These are phyloP conservation scores for Boletus sp. DNA, from an alignment of 1,284 basidiomycete species.

Conservation along the genomic window DNA sequence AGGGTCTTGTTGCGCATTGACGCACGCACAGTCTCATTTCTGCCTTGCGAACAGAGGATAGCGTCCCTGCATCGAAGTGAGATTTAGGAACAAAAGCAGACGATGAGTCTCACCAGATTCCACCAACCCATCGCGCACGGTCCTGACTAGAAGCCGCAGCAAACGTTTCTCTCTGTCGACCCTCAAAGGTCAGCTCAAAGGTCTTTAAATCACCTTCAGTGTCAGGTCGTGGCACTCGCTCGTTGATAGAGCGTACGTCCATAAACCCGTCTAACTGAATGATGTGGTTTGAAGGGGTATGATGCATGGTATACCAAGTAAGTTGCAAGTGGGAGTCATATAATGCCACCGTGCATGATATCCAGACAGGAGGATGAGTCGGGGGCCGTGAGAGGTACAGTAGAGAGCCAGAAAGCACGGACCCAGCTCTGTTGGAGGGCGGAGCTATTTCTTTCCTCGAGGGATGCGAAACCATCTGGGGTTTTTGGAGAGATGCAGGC, in stretches of 20 bases:
- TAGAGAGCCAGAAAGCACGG: constrained; percentile 39
- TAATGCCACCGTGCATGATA: constrained; percentile 47
- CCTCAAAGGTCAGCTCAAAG: constrained; percentile 62
- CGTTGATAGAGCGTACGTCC: constrained; percentile 59
- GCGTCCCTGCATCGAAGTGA: constrained; percentile 47
- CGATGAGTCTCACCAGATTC: constrained; percentile 52
- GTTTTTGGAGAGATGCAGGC: constrained; percentile 1
- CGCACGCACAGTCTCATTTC: background rate
- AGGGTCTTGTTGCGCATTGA: constrained; percentile 6
- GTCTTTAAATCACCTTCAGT: constrained; percentile 41
- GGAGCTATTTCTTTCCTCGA: background rate
- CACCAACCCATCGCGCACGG: constrained; percentile 65
- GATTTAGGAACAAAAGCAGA: background rate
- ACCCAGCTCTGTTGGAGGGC: background rate
- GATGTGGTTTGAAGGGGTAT: constrained; percentile 42
- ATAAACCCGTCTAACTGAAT: constrained; percentile 51
- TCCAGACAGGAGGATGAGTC: constrained; percentile 47
- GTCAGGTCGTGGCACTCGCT: constrained; percentile 40
- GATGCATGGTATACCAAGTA: constrained; percentile 43
- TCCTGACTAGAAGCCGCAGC: constrained; percentile 57
- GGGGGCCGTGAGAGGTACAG: constrained; percentile 45
- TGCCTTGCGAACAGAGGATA: constrained; percentile 43
- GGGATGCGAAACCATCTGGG: constrained; percentile 1
- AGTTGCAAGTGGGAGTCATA: constrained; percentile 46
- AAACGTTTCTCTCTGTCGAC: constrained; percentile 51